These are phyloP conservation scores for Chloris gayana DNA, from an alignment of 176 grass and related monocot species.

Conservation along the genomic window DNA sequence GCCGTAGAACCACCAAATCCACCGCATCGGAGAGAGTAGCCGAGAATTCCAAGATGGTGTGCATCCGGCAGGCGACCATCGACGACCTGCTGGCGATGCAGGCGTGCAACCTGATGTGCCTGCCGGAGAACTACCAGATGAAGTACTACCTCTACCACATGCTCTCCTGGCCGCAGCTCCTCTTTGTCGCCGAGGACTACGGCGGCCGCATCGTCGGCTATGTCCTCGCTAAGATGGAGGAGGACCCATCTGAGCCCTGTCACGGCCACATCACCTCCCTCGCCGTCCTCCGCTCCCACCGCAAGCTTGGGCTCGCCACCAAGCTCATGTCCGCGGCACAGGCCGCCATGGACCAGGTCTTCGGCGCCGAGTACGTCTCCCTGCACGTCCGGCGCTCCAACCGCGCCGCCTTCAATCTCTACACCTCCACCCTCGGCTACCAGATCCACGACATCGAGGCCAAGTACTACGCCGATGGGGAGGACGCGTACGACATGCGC, in stretches of 20 bases:
- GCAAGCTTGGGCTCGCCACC: conserved; percentile 94
- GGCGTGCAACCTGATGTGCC: conserved; percentile 97
- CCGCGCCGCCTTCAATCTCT: conserved; percentile 87
- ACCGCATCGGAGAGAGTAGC: not conserved
- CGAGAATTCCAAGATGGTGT: conserved; percentile 71
- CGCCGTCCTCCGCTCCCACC: conserved; percentile 94
- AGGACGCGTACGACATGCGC: conserved; percentile 86
- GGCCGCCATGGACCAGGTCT: conserved; percentile 95
- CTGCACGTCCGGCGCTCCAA: conserved; percentile 94
- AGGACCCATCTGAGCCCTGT: conserved; percentile 96
- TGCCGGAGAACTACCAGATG: conserved; percentile 99
- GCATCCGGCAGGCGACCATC: conserved; percentile 91
- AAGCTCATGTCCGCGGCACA: conserved; percentile 98
- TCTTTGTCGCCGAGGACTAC: conserved; percentile 97
- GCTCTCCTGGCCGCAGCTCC: conserved; percentile 98
- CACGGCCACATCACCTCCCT: conserved; percentile 99
- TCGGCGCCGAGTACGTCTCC: conserved; percentile 90
- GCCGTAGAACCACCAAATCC: conserved; percentile 22
- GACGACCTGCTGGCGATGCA: conserved; percentile 98
- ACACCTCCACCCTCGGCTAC: conserved; percentile 82
- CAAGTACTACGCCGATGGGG: conserved; percentile 91
- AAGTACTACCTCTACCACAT: conserved; percentile 99
- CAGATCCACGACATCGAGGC: conserved; percentile 87
- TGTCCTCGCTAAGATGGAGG: conserved; percentile 99
- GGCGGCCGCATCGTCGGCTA: conserved; percentile 95